Percentiles rank a stretch among this genome's conserved stretches.
Evolutionary conservation across 2,329 filamentous ascomycete species (phyloP).

Genomic region (Gaeumannomyces sp.): DNA sequence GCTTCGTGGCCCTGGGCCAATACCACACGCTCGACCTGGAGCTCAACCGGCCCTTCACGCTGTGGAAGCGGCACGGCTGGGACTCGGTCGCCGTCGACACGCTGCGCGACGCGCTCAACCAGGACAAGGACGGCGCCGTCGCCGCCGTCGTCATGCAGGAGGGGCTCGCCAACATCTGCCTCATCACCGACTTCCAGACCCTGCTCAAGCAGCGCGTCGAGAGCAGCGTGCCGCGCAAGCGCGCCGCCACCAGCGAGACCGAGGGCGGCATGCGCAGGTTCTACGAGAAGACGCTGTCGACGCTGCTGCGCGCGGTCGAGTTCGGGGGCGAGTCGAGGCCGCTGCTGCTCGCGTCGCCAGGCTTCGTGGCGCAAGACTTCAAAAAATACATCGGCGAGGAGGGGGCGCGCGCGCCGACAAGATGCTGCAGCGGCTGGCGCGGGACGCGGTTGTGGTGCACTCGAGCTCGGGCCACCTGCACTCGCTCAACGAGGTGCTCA

Average conservation of each 20-base stretch:
- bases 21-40: constrained; percentile 72
- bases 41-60: constrained; percentile 76
- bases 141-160: constrained; percentile 94
- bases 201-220: constrained; percentile 67
- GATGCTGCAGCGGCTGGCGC: constrained; percentile 53
- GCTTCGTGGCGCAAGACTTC: constrained; percentile 79
- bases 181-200: constrained; percentile 75
- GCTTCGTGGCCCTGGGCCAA: constrained; percentile 45
- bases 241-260: constrained; percentile 57
- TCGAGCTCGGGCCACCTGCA: constrained; percentile 81
- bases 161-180: constrained; percentile 73
- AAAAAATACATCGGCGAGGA: constrained; percentile 65
- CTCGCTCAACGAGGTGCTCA: constrained; percentile 79
- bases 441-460: constrained; percentile 69
- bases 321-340: constrained; percentile 59
- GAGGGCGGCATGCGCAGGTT: constrained; percentile 70
- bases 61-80: constrained; percentile 84
- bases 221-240: constrained; percentile 60
- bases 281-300: constrained; percentile 69
- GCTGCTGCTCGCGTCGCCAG: constrained; percentile 79
- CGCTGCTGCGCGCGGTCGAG: constrained; percentile 72
- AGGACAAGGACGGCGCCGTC: constrained; percentile 73
- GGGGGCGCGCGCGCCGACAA: constrained; percentile 57
- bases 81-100: constrained; percentile 80
- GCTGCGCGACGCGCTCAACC: constrained; percentile 70